Evolutionary conservation across 78 protist species (phyloP).

Genomic region (Capsaspora owczarzaki): DNA sequence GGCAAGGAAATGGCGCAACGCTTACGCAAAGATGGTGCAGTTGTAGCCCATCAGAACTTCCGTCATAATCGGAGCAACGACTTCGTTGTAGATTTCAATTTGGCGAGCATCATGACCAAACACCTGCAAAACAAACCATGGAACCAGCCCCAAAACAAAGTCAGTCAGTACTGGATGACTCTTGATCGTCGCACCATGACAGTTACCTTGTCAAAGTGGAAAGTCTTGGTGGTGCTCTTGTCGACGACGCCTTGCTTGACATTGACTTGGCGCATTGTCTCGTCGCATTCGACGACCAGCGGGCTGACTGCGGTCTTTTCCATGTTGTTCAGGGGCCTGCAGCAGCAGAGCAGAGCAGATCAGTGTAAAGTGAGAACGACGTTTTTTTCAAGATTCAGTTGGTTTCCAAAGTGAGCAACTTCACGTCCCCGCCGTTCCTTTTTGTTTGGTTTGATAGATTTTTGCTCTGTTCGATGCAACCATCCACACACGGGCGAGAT

Average conservation of each 20-base stretch:
- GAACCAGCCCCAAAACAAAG: not conserved
- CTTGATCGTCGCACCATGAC: not conserved
- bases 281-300: not conserved
- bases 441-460: not conserved
- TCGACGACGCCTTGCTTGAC: not conserved
- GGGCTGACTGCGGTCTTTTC: not conserved
- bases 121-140: not conserved
- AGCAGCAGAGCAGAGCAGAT: too few species aligned
- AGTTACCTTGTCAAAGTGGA: constrained; percentile 9
- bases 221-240: constrained; percentile 7
- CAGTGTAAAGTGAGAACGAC: too few species aligned
- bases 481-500: too few species aligned
- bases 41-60: constrained; percentile 39
- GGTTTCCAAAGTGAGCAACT: too few species aligned
- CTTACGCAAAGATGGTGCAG: constrained; percentile 46
- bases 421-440: too few species aligned
- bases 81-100: constrained; percentile 9
- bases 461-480: too few species aligned
- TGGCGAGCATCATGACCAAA: constrained; percentile 9
- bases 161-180: too few species aligned
- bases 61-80: constrained; percentile 26
- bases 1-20: too few species aligned
- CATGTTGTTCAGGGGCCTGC: not conserved
- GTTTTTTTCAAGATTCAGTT: too few species aligned
- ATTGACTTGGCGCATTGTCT: not conserved